Base-by-base conservation (phyloP, 257 asterid species). In the Solanum sitiens region DNA sequence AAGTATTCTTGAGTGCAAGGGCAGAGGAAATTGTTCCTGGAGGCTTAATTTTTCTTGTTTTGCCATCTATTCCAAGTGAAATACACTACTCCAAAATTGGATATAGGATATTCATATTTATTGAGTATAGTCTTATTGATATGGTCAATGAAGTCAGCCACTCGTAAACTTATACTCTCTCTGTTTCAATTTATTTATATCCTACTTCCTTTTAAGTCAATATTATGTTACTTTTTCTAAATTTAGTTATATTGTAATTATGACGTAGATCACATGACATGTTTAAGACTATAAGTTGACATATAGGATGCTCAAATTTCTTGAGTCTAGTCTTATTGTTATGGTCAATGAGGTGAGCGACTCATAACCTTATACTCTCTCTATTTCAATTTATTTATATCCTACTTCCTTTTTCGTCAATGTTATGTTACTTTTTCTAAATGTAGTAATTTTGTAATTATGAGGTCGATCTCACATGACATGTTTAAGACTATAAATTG, bases 11-110 rank as follows among this genome's bases (percentile, higher is more conserved):
- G 23, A 68, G 35, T 30, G 90, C 89, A 30, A 91, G 94, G 72
- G 90, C 90, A 3, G 83, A 86, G n/a, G 94, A 93, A 86, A 87
- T 89, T 39, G 89, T 86, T 27, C 83, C 5, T 5, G 91, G 93
- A 11, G 94, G 94, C 2, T 25, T 93, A 5, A 35, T 91, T 83
- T 20, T 87, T 30, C 50, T 91, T 6, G 15, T 88, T 16, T 16
- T 76, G 21, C 59, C 59, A 75, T 3, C 23, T 23, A 75, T 75
- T 75, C 56, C 83, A 71, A 74, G 83, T 74, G 33, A 75, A 37
- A 35, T 74, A 23, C 77, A 15, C 79, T 86, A n/a, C 45, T 68
- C 45, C 79, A 73, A 11, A 75, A 13, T 40, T 42, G 30, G 74
- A 10, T 68, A 83, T 44, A 61, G 83, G 16, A 18, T 87, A 7